Base-by-base conservation (phyloP, 345 rosid genomes). In the Passiflora organensis region DNA sequence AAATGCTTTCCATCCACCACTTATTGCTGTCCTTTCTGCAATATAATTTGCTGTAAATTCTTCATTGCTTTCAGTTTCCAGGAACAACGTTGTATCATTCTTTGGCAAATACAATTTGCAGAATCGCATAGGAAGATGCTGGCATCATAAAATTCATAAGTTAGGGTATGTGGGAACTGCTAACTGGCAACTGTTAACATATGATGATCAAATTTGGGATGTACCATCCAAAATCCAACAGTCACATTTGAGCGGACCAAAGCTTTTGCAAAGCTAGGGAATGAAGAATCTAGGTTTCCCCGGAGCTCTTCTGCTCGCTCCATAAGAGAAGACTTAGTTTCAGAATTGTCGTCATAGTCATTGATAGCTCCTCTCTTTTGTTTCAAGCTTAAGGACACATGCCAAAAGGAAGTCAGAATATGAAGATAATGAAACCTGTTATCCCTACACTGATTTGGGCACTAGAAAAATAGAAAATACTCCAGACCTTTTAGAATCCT, bases 221-320 rank as follows among this genome's bases (percentile, higher is more conserved):
- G 22, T 68, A 85, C 89, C 83, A 82, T 68, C 84, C 89, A 86
- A 59, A 75, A 86, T 11, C 95, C 89, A 45, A 77, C 57, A 32
- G 80, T 62, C 2, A 86, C 89, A 1, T 86, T 85, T 15, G 95
- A 83, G 16, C 59, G 82, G 32, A 73, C 80, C 85, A 83, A 73
- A 12, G 59, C 54, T 66, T 83, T 81, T 38, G 79, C 48, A 25
- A 81, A 68, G 68, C 76, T 70, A 2, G 89, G 93, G 56, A 66
- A 74, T 21, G 73, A 56, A 32, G 71, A 57, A 13, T 73, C 76
- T 51, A 82, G 60, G 73, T 67, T 78, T 36, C 76, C 73, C 61
- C 72, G 81, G 57, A 85, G 58, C 50, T 59, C 67, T 52, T 58
- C 64, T 10, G 93, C 93, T 64, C 38, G 72, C 56, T 67, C 63